These are phyloP conservation scores for Termitomyces sp. DNA, from an alignment of 768 basidiomycete species.

Conservation along the genomic window DNA sequence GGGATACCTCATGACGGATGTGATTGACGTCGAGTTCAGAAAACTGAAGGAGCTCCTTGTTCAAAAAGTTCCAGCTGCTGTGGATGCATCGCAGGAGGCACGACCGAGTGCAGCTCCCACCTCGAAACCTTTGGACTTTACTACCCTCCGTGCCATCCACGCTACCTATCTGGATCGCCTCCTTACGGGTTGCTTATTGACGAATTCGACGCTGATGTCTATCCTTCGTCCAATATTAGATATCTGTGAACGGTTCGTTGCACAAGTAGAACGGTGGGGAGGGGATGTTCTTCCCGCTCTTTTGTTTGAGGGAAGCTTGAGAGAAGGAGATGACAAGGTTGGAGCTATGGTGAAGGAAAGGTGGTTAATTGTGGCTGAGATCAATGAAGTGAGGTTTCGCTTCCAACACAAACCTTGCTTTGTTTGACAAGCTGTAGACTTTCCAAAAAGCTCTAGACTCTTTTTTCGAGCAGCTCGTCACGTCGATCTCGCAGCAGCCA, in stretches of 20 bases:
- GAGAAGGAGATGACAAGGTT: constrained; percentile 49
- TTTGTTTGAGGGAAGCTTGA: constrained; percentile 73
- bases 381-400: constrained; percentile 59
- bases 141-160: constrained; percentile 79
- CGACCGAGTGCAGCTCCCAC: constrained; percentile 16
- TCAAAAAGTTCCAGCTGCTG: constrained; percentile 17
- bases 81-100: neutral
- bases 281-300: constrained; percentile 85
- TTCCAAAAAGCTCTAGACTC: constrained; percentile 60
- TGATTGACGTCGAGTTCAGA: constrained; percentile 79
- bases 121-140: constrained; percentile 66
- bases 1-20: constrained; percentile 86
- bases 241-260: constrained; percentile 82
- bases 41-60: constrained; percentile 58
- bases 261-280: constrained; percentile 87
- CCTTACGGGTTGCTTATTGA: constrained; percentile 72
- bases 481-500: constrained; percentile 71
- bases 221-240: constrained; percentile 72
- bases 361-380: constrained; percentile 60
- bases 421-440: constrained; percentile 34
- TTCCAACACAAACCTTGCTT: neutral
- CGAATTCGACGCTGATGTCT: constrained; percentile 54
- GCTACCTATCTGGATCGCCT: constrained; percentile 75
- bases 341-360: constrained; percentile 73
- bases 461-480: constrained; percentile 78